Base-by-base conservation (phyloP, 129 eudicot genomes). In the Glebionis coronaria region DNA sequence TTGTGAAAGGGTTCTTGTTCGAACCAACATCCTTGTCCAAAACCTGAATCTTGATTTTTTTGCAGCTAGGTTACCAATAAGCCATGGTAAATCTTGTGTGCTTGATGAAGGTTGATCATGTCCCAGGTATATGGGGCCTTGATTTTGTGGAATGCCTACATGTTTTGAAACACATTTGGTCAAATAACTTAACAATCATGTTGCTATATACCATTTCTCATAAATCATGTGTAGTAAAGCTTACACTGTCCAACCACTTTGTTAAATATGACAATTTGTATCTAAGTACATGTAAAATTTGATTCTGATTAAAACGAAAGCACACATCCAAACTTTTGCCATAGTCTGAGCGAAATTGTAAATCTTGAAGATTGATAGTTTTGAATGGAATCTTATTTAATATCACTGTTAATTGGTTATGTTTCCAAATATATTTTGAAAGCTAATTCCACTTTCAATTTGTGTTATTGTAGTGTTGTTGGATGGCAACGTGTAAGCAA, bases 401-500 rank as follows among this genome's bases (percentile, higher is more conserved):
- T 72, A n/a, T n/a, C 44, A 25, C 56, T 19, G 14, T 3, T 12
- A 31, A n/a, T 59, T 8, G 12, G 9, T 2, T 58, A 45, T 20
- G 8, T 12, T 65, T 31, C 29, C 44, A n/a, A n/a, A 28, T 25
- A 49, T 16, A 56, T 10, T 4, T 7, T 70, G 49, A 56, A 67
- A 21, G 58, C 72, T 18, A 64, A 63, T 59, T 53, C 6, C 45
- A 27, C 51, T 61, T 38, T 46, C 6, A 55, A 45, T 52, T 57
- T 7, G 38, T 51, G 40, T 72, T 47, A 54, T 12, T 73, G 44
- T 51, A 82, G 87, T 81, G 80, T 76, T 18, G 99, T 89, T 12
- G 99, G 91, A 44, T 95, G 99, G 82, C 92, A 95, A 85, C 99
- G 97, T 29, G 97, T 95, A 12, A 74, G 91, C 50, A 82, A 86